Base-by-base conservation (phyloP, 2,329 filamentous ascomycete species). In the Epichloe baconii region DNA sequence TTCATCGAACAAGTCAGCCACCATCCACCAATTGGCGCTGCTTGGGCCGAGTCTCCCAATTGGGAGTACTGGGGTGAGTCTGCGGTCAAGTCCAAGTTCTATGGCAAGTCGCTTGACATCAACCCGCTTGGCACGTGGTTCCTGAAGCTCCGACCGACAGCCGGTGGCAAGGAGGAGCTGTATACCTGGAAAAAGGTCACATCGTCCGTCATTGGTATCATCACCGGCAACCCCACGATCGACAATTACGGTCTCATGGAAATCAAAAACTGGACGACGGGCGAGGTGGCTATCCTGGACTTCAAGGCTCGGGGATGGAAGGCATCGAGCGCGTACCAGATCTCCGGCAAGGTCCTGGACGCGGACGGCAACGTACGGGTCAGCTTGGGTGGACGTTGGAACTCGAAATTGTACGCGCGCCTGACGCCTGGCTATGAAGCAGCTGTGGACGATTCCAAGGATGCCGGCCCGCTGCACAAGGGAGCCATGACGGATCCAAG, bases 151-250 rank as follows among this genome's bases (percentile, higher is more conserved):
- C 83, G 88, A 1, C 88, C 90, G 0, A 78, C 77, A 0, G 74
- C 80, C 3, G 88, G 85, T 3, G 85, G 82, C 10, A 83, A 85
- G 60, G 83, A 86, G 56, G 93, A 98, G 59, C 73, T 96, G 2
- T 98, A 95, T 68, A 96, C 91, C 0, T 98, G 93, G 93, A 97
- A 96, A 71, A 98, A 98, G 71, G 89, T 96, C 17, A 97, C 90
- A 1, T 93, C 89, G 1, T 94, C 90, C 2, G 93, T 98, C n/a
- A 83, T 97, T 53, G 93, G 93, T 53, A 98, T 98, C 67, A 96
- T 98, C 61, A 97, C 91, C 0, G 93, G 93, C 46, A 95, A 88
- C 59, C 93, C 93, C 0, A 87, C 86, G 0, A 87, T 98, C n/a
- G 93, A 98, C 71, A 96, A 98, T 67, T 97, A 97, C 65, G 93